A percentile compares a stretch with the other conserved stretches of the same genome.
These are phyloP conservation scores for Podaxis rugospora DNA, from an alignment of 768 basidiomycete genomes.

Conservation along the genomic window DNA sequence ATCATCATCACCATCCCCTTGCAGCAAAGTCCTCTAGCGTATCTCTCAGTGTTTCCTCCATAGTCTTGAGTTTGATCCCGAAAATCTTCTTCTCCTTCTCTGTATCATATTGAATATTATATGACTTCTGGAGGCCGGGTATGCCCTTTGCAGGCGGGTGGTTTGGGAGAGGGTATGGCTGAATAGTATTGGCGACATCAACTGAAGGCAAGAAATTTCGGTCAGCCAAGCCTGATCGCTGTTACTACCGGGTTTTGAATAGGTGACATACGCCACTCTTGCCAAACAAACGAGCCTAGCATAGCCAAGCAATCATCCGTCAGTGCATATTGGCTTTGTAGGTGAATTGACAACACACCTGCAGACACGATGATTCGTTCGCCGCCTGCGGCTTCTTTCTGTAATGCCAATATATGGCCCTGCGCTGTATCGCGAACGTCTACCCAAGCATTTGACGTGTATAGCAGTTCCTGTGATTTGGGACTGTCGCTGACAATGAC, in stretches of 20 bases:
- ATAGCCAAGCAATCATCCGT: background rate
- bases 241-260: background rate
- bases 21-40: conserved; percentile 26
- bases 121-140: conserved; percentile 21
- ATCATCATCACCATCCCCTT: conserved; percentile 24
- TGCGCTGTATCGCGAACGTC: conserved; percentile 56
- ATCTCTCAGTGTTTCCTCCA: conserved; percentile 26
- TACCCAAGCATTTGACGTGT: conserved; percentile 28
- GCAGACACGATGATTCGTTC: conserved; percentile 52
- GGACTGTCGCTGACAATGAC: conserved; percentile 17
- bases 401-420: conserved; percentile 51
- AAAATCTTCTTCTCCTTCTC: conserved; percentile 26
- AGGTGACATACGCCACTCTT: conserved; percentile 29
- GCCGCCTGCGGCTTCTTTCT: conserved; percentile 46
- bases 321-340: background rate
- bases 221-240: background rate
- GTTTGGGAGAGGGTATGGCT: conserved; percentile 20
- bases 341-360: conserved; percentile 17
- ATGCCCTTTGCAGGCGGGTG: conserved; percentile 22
- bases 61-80: conserved; percentile 25
- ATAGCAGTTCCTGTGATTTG: conserved; percentile 17
- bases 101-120: conserved; percentile 21
- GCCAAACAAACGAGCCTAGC: conserved; percentile 25
- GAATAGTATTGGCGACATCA: conserved; percentile 26
- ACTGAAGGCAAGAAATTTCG: conserved; percentile 16